Evolutionary conservation across 148 eudicot species (phyloP).

Genomic region (Selenicereus undatus): DNA sequence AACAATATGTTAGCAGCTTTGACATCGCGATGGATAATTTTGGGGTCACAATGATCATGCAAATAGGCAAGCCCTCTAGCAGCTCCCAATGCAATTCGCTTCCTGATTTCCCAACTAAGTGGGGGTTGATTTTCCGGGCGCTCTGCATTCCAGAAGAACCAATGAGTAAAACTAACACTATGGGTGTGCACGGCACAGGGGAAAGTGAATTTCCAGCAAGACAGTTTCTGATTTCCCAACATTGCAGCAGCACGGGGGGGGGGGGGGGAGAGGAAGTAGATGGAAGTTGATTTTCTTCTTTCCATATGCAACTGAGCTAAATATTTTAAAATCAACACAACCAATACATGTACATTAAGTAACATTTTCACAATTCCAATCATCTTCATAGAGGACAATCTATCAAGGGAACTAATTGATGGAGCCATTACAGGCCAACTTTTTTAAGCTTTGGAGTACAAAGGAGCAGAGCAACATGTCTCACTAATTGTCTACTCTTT

Average conservation of each 20-base stretch:
- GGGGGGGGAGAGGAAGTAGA: neutral
- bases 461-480: neutral
- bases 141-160: slow-evolving; percentile 26
- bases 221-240: neutral
- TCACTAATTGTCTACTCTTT: neutral
- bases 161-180: neutral
- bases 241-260: neutral
- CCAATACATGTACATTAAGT: too few species aligned
- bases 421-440: neutral
- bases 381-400: neutral
- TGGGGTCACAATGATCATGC: slow-evolving; percentile 49
- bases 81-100: slow-evolving; percentile 43
- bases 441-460: neutral
- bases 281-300: too few species aligned
- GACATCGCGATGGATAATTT: slow-evolving; percentile 50
- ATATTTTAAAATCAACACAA: too few species aligned
- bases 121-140: slow-evolving; percentile 36
- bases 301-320: too few species aligned
- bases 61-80: slow-evolving; percentile 49
- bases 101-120: slow-evolving; percentile 36
- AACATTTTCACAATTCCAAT: neutral
- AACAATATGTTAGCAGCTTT: slow-evolving; percentile 47
- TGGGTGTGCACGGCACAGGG: neutral
- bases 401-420: neutral
- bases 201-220: neutral